Evolutionary conservation across 2,329 filamentous ascomycete species (phyloP).

Genomic region (Kalmusia sp.): DNA sequence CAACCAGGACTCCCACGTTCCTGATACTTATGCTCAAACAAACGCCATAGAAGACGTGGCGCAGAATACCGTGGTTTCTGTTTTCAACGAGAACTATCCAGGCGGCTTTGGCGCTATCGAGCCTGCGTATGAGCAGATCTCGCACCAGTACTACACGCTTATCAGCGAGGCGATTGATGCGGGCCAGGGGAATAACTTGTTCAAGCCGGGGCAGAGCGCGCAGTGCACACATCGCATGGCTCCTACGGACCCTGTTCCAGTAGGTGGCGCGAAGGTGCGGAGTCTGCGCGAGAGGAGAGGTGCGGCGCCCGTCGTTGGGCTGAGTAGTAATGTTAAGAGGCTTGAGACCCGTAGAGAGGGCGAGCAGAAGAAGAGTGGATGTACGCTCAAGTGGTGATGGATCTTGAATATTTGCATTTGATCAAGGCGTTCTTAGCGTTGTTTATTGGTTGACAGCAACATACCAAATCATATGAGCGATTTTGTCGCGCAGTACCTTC

Average conservation of each 20-base stretch:
- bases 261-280: not conserved
- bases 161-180: slow-evolving; percentile 3
- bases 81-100: slow-evolving; percentile 21
- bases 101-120: slow-evolving; percentile 16
- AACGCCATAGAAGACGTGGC: slow-evolving; percentile 21
- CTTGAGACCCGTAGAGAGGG: not conserved
- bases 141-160: slow-evolving; percentile 5
- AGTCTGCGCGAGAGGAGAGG: not conserved
- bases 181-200: slow-evolving; percentile 2
- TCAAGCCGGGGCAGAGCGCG: slow-evolving; percentile 2
- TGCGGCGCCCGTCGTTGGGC: not conserved
- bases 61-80: slow-evolving; percentile 23
- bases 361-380: not conserved
- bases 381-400: not conserved
- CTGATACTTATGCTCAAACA: slow-evolving; percentile 20
- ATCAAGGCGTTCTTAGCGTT: too few relatives aligned
- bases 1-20: slow-evolving; percentile 18
- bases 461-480: too few relatives aligned
- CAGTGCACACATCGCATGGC: slow-evolving; percentile 8
- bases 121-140: slow-evolving; percentile 2
- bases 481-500: too few relatives aligned
- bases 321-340: not conserved
- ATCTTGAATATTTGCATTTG: too few relatives aligned
- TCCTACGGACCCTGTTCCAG: not conserved
- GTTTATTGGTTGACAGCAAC: too few relatives aligned